phyloP scores from a whole-genome alignment of 257 asterid species.

The Catharanthus roseus region DNA sequence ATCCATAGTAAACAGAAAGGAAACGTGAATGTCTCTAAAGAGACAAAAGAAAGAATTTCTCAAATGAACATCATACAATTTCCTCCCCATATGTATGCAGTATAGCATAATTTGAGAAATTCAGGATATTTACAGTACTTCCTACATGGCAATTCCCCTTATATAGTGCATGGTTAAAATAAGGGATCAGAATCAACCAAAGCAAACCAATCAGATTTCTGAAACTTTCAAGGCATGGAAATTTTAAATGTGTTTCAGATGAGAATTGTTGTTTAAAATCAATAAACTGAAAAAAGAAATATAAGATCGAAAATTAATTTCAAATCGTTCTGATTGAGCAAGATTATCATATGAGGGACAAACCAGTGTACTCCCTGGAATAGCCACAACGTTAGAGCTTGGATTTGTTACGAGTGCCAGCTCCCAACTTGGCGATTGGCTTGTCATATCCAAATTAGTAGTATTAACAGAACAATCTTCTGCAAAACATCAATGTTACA shows the following conservation, averaged over 20 bases:
- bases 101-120: too few species aligned
- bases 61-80: too few species aligned
- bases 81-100: neutral
- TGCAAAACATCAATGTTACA: slow-evolving; percentile 8
- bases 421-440: slow-evolving; percentile 54
- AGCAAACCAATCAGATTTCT: neutral
- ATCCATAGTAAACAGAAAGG: too few species aligned
- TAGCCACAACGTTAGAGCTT: slow-evolving; percentile 17
- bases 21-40: too few species aligned
- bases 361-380: slow-evolving; percentile 30
- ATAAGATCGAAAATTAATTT: neutral
- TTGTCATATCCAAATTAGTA: slow-evolving; percentile 23
- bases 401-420: slow-evolving; percentile 50
- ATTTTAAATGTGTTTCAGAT: neutral
- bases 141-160: too few species aligned
- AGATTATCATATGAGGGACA: slow-evolving; percentile 9
- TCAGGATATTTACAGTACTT: too few species aligned
- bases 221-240: neutral
- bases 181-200: neutral
- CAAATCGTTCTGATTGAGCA: neutral
- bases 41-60: neutral
- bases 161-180: neutral
- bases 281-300: neutral
- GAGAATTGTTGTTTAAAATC: neutral
- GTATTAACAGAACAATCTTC: slow-evolving; percentile 24